Base-by-base conservation (phyloP, 331 rosid species). In the Spiraea crenata region DNA sequence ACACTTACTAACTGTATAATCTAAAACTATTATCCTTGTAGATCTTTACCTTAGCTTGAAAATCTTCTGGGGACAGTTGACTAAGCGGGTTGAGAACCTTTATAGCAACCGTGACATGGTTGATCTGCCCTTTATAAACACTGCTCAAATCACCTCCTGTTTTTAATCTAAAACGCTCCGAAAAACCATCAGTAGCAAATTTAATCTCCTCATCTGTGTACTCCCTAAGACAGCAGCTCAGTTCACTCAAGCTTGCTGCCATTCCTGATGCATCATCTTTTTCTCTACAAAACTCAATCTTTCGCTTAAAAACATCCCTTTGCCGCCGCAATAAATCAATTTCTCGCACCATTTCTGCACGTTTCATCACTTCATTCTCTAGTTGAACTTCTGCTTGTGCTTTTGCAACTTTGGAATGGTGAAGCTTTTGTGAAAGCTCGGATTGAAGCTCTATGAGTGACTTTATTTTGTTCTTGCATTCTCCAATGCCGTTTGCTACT, bases 211-310 rank as follows among this genome's bases (percentile, higher is more conserved):
- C 86, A 3, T 62, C 66, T 1, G 84, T 79, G 70, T 88, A 92
- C 79, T 76, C 93, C 73, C 91, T 85, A 25, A 82, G 78, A 34
- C 70, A 25, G 13, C 82, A 80, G 9, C 74, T 42, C 5, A 67
- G 16, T 62, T 80, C 88, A 4, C 69, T 68, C 38, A 74, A 3
- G 80, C 82, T 82, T 1, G 77, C 76, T 0, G 77, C 83, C 86
- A 80, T 81, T 57, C 80, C 91, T 7, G 74, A 79, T 0, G 82
- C 90, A 15, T 87, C 90, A 15, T 87, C 90, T 69, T 79, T 85
- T 5, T 88, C 86, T 59, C 69, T 90, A 61, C 95, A 90, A 47
- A 88, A 90, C 75, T 86, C 93, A 3, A 92, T 78, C 78, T 96
- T 83, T 52, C 96, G 70, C 6, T 73, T 80, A n/a, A 92, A 62